Evolutionary conservation across 2,329 filamentous ascomycete species (phyloP).

Genomic region (Exophiala aquamarina): DNA sequence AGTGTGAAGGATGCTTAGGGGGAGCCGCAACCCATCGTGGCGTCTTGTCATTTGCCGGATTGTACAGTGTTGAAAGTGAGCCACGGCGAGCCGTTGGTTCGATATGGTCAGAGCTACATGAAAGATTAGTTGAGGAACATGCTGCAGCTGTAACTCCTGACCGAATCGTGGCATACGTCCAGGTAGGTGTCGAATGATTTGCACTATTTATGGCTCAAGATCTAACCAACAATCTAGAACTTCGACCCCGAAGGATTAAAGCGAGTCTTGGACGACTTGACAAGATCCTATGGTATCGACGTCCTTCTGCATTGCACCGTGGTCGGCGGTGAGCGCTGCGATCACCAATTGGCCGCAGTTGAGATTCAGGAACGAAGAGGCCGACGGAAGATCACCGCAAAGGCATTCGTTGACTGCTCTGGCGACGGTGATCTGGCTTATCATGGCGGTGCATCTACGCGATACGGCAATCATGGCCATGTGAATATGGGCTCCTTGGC

Average conservation of each 20-base stretch:
- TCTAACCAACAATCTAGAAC: background rate
- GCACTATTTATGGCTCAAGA: background rate
- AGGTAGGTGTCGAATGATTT: constrained; percentile 1
- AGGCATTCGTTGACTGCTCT: constrained; percentile 16
- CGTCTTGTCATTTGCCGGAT: constrained; percentile 9
- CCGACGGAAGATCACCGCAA: constrained; percentile 6
- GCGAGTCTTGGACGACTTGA: constrained; percentile 11
- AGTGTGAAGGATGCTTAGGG: constrained; percentile 11
- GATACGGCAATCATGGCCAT: constrained; percentile 15
- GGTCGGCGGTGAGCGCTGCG: constrained; percentile 6
- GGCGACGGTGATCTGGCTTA: constrained; percentile 11
- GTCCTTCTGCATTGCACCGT: constrained; percentile 13
- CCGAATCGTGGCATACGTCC: constrained; percentile 11
- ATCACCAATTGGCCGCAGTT: constrained; percentile 1
- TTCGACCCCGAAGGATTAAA: constrained; percentile 11
- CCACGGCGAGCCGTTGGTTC: constrained; percentile 6
- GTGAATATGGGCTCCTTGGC: constrained; percentile 18
- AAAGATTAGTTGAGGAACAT: constrained; percentile 5
- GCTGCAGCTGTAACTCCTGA: constrained; percentile 7
- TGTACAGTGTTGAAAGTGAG: constrained; percentile 11
- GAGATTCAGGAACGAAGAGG: constrained; percentile 13
- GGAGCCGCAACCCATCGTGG: constrained; percentile 13
- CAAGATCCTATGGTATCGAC: constrained; percentile 8
- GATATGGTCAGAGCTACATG: constrained; percentile 13
- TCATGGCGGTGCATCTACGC: constrained; percentile 10